These are phyloP conservation scores for Cercis canadensis DNA, from an alignment of 306 rosid species.

Conservation along the genomic window DNA sequence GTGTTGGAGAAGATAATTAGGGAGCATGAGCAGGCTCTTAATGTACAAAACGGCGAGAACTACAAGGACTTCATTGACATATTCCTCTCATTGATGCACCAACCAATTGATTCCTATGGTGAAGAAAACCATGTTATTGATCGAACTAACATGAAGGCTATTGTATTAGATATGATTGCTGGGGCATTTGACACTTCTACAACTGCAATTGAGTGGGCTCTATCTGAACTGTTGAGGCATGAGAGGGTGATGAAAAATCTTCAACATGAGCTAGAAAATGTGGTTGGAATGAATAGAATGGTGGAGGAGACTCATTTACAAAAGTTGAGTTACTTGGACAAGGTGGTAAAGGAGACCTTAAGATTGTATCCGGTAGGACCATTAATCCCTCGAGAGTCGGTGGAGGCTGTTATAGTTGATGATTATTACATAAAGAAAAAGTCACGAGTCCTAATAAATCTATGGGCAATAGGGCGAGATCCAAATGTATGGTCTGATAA, in stretches of 20 bases:
- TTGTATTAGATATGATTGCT: constrained; percentile 34
- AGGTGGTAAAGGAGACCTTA: constrained; percentile 45
- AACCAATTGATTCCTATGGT: not conserved
- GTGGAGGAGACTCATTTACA: constrained; percentile 41
- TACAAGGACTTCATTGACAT: constrained; percentile 38
- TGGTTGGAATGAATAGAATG: constrained; percentile 32
- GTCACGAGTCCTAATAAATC: constrained; percentile 37
- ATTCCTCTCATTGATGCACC: constrained; percentile 30
- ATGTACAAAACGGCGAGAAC: not conserved
- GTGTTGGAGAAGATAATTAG: constrained; percentile 34
- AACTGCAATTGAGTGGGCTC: constrained; percentile 13
- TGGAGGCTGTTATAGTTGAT: constrained; percentile 17
- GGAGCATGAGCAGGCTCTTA: constrained; percentile 27
- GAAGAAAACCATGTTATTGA: not conserved
- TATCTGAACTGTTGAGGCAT: constrained; percentile 46
- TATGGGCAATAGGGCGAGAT: constrained; percentile 43
- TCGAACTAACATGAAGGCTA: constrained; percentile 41
- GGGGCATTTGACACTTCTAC: constrained; percentile 32
- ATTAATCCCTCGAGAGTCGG: constrained; percentile 29
- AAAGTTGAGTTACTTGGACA: constrained; percentile 34
- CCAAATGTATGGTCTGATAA: constrained; percentile 36
- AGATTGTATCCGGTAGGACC: constrained; percentile 38
- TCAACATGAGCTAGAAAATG: constrained; percentile 38
- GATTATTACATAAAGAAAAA: constrained; percentile 39
- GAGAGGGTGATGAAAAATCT: constrained; percentile 40